Percentiles rank a stretch among this genome's conserved stretches.
Conservation (phyloP, 106 monocot species). For the Ottelia alismoides region DNA sequence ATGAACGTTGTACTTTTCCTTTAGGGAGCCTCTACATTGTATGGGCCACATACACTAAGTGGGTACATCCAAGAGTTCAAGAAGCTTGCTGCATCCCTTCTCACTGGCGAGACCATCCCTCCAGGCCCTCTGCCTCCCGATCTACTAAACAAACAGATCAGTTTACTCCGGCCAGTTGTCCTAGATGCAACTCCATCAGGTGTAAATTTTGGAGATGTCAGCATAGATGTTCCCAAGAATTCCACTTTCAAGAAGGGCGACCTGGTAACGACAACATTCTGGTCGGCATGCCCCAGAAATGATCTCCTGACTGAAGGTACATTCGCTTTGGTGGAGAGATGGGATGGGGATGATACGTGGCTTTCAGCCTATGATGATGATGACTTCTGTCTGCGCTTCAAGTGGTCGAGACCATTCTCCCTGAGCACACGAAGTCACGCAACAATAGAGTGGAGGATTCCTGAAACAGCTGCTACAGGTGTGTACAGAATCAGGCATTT, state of each 20-base stretch:
- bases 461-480: conserved; percentile 24
- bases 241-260: conserved; percentile 39
- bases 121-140: conserved; percentile 42
- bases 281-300: conserved; percentile 69
- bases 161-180: conserved; percentile 39
- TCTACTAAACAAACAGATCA: conserved; percentile 47
- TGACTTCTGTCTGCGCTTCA: conserved; percentile 58
- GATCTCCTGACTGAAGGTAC: conserved; percentile 62
- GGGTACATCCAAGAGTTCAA: conserved; percentile 81
- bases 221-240: conserved; percentile 37
- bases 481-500: conserved; percentile 67
- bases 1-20: no score
- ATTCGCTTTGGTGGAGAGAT: conserved; percentile 51
- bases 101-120: conserved; percentile 14
- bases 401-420: conserved; percentile 44
- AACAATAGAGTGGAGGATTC: conserved; percentile 61
- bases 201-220: conserved; percentile 43
- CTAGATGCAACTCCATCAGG: conserved; percentile 49
- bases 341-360: conserved; percentile 30
- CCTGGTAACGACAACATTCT: conserved; percentile 49
- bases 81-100: conserved; percentile 40
- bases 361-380: conserved; percentile 59
- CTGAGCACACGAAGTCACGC: conserved; percentile 52
- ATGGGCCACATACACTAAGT: conserved; percentile 66
- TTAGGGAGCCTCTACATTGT: conserved; percentile 84